Percentiles rank a stretch among this genome's conserved stretches.
Conservation (phyloP, 1,284 basidiomycete species). For the Papiliotrema flavescens region DNA sequence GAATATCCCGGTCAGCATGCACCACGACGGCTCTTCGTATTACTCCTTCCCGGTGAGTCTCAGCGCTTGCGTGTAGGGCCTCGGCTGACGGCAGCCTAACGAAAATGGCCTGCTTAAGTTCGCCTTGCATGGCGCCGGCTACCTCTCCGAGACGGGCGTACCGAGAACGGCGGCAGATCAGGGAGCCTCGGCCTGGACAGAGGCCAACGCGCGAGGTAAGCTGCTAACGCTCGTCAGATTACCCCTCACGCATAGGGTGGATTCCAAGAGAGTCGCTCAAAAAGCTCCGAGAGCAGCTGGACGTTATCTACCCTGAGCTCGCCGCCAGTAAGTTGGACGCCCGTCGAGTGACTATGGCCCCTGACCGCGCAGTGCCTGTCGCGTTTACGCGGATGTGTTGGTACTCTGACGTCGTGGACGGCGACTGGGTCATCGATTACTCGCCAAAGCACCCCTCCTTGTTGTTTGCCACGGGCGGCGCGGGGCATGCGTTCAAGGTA, state of each 20-base stretch:
- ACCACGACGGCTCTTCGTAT: constrained; percentile 62
- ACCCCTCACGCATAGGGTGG: constrained; percentile 11
- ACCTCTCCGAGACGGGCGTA: constrained; percentile 50
- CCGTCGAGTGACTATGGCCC: not conserved
- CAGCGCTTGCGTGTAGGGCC: too few relatives aligned
- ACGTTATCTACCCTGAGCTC: constrained; percentile 66
- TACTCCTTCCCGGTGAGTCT: constrained; percentile 70
- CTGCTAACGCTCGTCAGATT: not conserved
- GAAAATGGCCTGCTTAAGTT: constrained; percentile 66
- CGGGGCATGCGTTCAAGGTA: constrained; percentile 79
- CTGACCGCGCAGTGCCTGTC: constrained; percentile 54
- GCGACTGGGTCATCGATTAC: constrained; percentile 72
- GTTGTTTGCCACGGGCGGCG: constrained; percentile 69
- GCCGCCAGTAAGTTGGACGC: constrained; percentile 50
- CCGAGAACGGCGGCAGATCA: constrained; percentile 35
- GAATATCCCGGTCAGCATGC: constrained; percentile 63
- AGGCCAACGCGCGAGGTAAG: constrained; percentile 15
- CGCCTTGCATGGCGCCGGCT: constrained; percentile 66
- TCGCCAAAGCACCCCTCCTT: constrained; percentile 59
- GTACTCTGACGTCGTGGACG: constrained; percentile 58
- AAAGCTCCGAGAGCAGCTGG: constrained; percentile 56
- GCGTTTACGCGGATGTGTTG: constrained; percentile 73
- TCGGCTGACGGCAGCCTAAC: constrained; percentile 58
- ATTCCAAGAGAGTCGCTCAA: constrained; percentile 60
- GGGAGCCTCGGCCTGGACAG: constrained; percentile 18